phyloP scores from a whole-genome alignment of 2,329 filamentous ascomycete species.

The Aureobasidium pullulans region DNA sequence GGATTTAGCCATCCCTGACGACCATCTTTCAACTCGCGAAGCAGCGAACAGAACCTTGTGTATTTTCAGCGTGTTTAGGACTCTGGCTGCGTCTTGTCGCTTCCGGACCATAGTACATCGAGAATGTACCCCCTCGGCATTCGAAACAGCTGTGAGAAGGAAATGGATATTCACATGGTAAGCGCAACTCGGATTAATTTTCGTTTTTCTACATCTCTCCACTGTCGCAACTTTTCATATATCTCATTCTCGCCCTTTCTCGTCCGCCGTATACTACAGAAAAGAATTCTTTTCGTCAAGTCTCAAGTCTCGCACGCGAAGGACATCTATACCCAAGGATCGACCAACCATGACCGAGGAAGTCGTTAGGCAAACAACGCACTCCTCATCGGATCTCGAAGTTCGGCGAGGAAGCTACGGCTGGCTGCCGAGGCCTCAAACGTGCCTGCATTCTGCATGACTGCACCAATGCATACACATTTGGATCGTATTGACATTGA shows the following conservation, averaged over 20 bases:
- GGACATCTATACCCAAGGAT: neutral
- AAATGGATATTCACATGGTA: neutral
- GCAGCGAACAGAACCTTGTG: neutral
- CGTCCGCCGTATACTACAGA: neutral
- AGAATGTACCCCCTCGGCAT: neutral
- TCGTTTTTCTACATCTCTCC: neutral
- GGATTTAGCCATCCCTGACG: neutral
- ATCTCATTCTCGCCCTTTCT: constrained; percentile 1
- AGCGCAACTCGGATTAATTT: neutral
- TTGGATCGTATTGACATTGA: too few relatives aligned
- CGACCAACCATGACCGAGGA: too few relatives aligned
- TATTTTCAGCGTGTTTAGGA: neutral
- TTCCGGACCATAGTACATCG: neutral
- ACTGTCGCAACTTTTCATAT: neutral
- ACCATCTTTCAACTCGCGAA: neutral
- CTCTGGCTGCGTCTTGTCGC: neutral
- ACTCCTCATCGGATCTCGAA: neutral
- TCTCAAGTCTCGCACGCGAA: neutral
- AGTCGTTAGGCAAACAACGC: too few relatives aligned
- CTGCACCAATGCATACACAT: neutral
- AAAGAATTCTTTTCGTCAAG: neutral
- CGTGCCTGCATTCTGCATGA: neutral
- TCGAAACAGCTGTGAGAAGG: neutral
- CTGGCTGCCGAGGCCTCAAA: neutral
- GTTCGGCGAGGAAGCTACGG: neutral